phyloP scores from a whole-genome alignment of 768 basidiomycete species.

The Tulasnella calospora region DNA sequence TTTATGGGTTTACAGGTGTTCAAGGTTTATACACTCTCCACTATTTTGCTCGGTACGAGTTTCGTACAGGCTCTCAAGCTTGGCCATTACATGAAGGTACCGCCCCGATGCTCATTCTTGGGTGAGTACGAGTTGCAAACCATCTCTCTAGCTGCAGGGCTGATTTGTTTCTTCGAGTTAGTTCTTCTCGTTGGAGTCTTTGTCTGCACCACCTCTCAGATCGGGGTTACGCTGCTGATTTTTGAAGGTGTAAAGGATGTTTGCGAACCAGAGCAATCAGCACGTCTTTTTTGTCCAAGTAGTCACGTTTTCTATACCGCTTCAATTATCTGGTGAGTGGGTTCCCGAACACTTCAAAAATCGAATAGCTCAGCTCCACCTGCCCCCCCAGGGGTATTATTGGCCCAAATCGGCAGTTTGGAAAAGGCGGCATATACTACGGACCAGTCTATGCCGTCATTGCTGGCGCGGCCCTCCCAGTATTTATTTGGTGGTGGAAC shows the following conservation, averaged over 20 bases:
- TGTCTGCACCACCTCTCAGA: constrained; percentile 39
- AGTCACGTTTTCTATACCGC: constrained; percentile 41
- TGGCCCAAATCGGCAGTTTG: constrained; percentile 44
- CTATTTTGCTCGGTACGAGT: constrained; percentile 32
- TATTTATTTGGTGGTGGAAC: constrained; percentile 41
- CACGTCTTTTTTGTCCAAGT: constrained; percentile 40
- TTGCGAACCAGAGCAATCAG: constrained; percentile 35
- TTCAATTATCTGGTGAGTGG: constrained; percentile 42
- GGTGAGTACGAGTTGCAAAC: background rate
- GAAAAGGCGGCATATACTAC: constrained; percentile 38
- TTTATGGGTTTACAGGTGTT: constrained; percentile 31
- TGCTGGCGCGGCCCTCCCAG: constrained; percentile 41
- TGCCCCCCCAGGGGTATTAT: constrained; percentile 41
- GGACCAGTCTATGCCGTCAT: constrained; percentile 41
- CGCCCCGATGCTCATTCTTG: constrained; percentile 43
- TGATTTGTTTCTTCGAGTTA: constrained; percentile 13
- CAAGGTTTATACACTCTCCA: constrained; percentile 39
- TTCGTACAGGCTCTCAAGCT: constrained; percentile 39
- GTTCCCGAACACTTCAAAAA: background rate
- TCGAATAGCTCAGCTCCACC: background rate
- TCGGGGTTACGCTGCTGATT: constrained; percentile 40
- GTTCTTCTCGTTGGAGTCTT: constrained; percentile 38
- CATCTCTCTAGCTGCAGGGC: background rate
- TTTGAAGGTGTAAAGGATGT: constrained; percentile 40
- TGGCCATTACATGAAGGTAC: constrained; percentile 50